Evolutionary conservation across 179 eudicot genomes (phyloP), one percentile per base, ranked within the genome.

Genomic region (Corrigiola litoralis): DNA sequence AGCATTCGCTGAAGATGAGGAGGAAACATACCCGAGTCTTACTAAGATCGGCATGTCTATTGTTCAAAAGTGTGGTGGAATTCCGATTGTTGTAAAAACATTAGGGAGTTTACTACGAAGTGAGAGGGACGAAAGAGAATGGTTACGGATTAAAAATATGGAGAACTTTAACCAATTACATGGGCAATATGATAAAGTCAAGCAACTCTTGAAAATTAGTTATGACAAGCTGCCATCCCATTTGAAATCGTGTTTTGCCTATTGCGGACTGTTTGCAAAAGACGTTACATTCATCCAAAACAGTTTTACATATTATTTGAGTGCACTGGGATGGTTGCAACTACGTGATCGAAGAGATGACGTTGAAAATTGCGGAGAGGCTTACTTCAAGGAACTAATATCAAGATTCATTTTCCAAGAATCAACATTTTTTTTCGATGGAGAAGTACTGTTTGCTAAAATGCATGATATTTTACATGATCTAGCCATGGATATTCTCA

Each of bases 401-500:
- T 78, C 83, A 9, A 80, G 76, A 48, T 85, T 71, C 24, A 59
- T 78, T 58, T 58, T 85, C 53, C 74, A 75, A 44, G 79, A 77
- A 18, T 62, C 71, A 1, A 56, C 31, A 10, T 50, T 58, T 44
- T 61, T 46, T 63, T 57, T 34, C 20, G 70, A 59, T 31, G 69
- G 65, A 14, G 61, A 29, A 65, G 68, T 52, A 28, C 58, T 61
- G 27, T 42, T 65, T 31, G 47, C 49, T 77, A 75, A 74, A 68
- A 72, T 84, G 57, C 89, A 85, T 63, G 73, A 73, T 59, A 76
- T 80, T 21, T 78, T 78, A n/a, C 81, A 76, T 20, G 86, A 79
- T 47, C 62, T 82, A 13, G 86, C 83, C 9, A 53, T 24, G 16
- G 64, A 71, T 1, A 69, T 78, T 34, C 46, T 80, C 3, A 85